phyloP scores from a whole-genome alignment of 257 asterid species.

The Solanum habrochaites region DNA sequence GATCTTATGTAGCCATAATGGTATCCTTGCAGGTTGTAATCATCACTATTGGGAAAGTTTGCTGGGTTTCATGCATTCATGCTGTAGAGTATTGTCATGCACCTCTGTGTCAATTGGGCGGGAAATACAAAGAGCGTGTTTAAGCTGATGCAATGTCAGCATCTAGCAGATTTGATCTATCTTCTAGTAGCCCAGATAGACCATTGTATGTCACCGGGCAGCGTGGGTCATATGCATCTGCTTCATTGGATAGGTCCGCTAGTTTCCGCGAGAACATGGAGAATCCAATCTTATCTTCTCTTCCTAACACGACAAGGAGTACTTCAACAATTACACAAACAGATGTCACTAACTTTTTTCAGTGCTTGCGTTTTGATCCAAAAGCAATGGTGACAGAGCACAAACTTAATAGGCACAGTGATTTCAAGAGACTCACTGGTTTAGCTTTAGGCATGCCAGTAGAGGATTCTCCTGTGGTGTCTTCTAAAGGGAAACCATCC shows the following conservation, averaged over 20 bases:
- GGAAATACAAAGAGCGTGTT: slow-evolving; percentile 40
- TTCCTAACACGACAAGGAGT: slow-evolving; percentile 69
- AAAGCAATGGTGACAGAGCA: slow-evolving; percentile 71
- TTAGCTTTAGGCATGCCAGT: slow-evolving; percentile 64
- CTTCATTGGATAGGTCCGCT: slow-evolving; percentile 71
- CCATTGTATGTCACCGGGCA: slow-evolving; percentile 55
- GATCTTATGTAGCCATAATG: neutral
- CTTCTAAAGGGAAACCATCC: slow-evolving; percentile 44
- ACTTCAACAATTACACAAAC: slow-evolving; percentile 57
- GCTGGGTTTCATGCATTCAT: slow-evolving; percentile 40
- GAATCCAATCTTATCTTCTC: slow-evolving; percentile 54
- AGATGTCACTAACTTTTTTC: slow-evolving; percentile 69
- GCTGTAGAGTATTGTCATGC: slow-evolving; percentile 61
- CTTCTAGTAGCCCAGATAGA: slow-evolving; percentile 90
- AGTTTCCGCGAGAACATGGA: slow-evolving; percentile 31
- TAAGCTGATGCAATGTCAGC: slow-evolving; percentile 80
- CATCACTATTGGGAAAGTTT: slow-evolving; percentile 23
- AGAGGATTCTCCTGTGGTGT: slow-evolving; percentile 51
- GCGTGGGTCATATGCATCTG: slow-evolving; percentile 57
- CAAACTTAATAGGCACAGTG: slow-evolving; percentile 56
- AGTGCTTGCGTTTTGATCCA: slow-evolving; percentile 83
- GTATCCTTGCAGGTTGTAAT: slow-evolving; percentile 27
- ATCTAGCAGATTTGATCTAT: slow-evolving; percentile 68
- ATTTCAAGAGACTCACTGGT: slow-evolving; percentile 67
- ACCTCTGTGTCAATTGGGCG: slow-evolving; percentile 48